A percentile compares a stretch with the other conserved stretches of the same genome.
phyloP scores from a whole-genome alignment of 192 early-diverging fungal species.

The Geosiphon pyriformis region DNA sequence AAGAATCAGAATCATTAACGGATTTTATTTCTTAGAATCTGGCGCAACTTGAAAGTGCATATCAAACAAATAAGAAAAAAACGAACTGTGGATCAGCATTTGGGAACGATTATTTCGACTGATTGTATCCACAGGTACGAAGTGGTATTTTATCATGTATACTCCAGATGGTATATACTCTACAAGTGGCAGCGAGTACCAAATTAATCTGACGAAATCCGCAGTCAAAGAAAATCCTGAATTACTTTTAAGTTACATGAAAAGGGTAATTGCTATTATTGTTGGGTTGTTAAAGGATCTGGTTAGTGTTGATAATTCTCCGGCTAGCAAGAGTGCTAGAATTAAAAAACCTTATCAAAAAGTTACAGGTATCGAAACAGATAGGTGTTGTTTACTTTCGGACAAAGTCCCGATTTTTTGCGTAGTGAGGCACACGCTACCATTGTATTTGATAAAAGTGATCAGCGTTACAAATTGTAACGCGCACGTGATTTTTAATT shows the following conservation, averaged over 20 bases:
- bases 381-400: too few species aligned
- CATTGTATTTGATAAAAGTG: too few species aligned
- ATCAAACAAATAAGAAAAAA: conserved; percentile 18
- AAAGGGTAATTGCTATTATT: conserved; percentile 17
- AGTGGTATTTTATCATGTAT: conserved; percentile 19
- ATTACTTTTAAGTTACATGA: background rate
- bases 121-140: background rate
- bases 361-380: too few species aligned
- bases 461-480: too few species aligned
- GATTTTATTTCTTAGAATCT: too few species aligned
- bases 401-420: too few species aligned
- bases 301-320: conserved; percentile 3
- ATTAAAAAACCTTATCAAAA: too few species aligned
- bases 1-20: too few species aligned
- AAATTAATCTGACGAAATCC: conserved; percentile 7
- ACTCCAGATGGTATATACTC: conserved; percentile 12
- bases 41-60: conserved; percentile 6
- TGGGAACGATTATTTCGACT: background rate
- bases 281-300: conserved; percentile 13
- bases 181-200: conserved; percentile 13
- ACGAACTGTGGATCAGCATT: conserved; percentile 14
- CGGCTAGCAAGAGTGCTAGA: conserved; percentile 10
- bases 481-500: too few species aligned
- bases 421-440: too few species aligned
- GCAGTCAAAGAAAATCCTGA: conserved; percentile 17